These are phyloP conservation scores for Dentipellis sp. DNA, from an alignment of 768 basidiomycete genomes.

Conservation along the genomic window DNA sequence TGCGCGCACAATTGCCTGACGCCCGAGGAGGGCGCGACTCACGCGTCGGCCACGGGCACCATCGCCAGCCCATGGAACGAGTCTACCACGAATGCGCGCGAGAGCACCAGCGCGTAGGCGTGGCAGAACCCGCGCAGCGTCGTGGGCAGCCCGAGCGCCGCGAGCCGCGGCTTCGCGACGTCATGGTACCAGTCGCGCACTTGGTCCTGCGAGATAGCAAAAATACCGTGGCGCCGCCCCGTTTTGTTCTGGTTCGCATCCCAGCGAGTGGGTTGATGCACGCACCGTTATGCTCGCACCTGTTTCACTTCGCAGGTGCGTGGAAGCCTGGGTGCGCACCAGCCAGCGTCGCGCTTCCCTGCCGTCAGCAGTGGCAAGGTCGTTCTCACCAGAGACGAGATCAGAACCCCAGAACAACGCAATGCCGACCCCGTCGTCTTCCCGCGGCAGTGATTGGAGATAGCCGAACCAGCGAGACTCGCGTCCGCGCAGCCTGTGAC, in stretches of 20 bases:
- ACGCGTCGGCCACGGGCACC: conserved; percentile 83
- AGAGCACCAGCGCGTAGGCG: conserved; percentile 63
- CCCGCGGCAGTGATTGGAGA: conserved; percentile 16
- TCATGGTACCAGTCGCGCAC: conserved; percentile 8
- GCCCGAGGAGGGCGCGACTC: conserved; percentile 21
- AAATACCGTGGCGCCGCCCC: not conserved
- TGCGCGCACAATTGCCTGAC: not conserved
- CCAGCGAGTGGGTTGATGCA: not conserved
- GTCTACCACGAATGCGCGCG: conserved; percentile 79
- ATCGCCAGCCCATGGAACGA: conserved; percentile 72
- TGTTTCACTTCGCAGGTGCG: not conserved
- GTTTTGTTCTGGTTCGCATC: not conserved
- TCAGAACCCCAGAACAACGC: conserved; percentile 18
- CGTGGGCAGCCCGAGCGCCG: conserved; percentile 12
- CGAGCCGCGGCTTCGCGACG: conserved; percentile 16
- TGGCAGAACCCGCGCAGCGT: conserved; percentile 36
- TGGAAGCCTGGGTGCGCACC: conserved; percentile 8
- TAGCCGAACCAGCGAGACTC: conserved; percentile 20
- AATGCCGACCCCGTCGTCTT: conserved; percentile 13
- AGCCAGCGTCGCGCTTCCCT: conserved; percentile 11
- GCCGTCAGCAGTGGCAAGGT: conserved; percentile 5
- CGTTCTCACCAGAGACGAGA: not conserved
- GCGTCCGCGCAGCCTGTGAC: conserved; percentile 9
- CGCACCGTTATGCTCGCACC: not conserved
- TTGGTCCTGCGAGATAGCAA: conserved; percentile 3